Evolutionary conservation across 106 monocot genomes (phyloP).

Genomic region (Platanthera guangdongensis): DNA sequence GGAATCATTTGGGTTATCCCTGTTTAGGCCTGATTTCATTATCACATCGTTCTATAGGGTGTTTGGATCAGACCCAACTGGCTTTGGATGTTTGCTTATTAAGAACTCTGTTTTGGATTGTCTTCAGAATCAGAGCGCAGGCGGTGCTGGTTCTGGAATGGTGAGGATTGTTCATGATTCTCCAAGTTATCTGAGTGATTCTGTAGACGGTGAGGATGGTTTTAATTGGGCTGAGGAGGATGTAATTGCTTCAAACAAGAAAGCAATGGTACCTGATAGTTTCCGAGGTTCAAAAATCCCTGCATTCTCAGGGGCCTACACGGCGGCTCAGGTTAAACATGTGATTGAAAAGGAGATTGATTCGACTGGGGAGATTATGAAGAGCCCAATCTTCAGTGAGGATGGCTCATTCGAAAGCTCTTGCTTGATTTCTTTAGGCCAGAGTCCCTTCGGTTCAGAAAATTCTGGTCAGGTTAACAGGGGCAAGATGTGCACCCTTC

Average conservation of each 20-base stretch:
- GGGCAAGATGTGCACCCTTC: conserved; percentile 55
- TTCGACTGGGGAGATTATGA: conserved; percentile 86
- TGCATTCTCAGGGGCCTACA: conserved; percentile 80
- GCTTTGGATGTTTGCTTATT: conserved; percentile 88
- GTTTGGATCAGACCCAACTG: conserved; percentile 81
- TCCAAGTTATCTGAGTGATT: conserved; percentile 85
- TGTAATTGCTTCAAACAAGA: conserved; percentile 24
- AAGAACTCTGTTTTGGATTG: conserved; percentile 77
- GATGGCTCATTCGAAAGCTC: conserved; percentile 78
- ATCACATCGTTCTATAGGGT: conserved; percentile 95
- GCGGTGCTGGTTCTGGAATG: conserved; percentile 70
- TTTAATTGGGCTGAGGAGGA: conserved; percentile 48
- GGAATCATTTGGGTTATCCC: conserved; percentile 89
- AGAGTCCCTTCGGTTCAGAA: conserved; percentile 69
- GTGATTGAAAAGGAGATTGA: conserved; percentile 72
- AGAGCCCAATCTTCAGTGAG: conserved; percentile 86
- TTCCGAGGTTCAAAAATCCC: conserved; percentile 50
- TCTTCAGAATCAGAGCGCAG: conserved; percentile 55
- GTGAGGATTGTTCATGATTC: conserved; percentile 77
- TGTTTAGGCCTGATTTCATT: conserved; percentile 93
- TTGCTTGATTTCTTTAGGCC: conserved; percentile 89
- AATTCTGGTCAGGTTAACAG: conserved; percentile 31
- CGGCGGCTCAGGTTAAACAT: conserved; percentile 67
- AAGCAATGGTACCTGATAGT: conserved; percentile 19
- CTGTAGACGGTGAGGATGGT: conserved; percentile 52